A percentile compares a stretch with the other conserved stretches of the same genome.
phyloP scores from a whole-genome alignment of 352 stramenopile species.

The Globisporangium canariense region DNA sequence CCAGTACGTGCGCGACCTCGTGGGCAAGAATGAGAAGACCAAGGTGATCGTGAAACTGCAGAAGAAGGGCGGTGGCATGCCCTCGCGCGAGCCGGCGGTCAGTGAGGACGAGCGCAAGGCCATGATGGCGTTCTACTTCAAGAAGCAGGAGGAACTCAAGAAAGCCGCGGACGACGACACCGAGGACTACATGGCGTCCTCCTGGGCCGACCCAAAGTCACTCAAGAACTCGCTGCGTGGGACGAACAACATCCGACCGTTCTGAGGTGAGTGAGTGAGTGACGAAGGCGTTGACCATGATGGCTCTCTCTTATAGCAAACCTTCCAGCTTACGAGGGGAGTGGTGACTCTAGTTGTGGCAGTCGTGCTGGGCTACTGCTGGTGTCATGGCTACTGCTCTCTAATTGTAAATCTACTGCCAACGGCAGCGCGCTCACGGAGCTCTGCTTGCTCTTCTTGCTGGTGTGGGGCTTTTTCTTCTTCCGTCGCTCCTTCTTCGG shows the following conservation, averaged over 20 bases:
- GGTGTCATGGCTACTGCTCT: background rate
- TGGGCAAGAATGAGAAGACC: constrained; percentile 96
- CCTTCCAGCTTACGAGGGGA: background rate
- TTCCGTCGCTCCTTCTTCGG: constrained; percentile 8
- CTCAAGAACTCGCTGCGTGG: constrained; percentile 92
- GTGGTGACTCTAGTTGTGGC: background rate
- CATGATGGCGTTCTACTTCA: constrained; percentile 97
- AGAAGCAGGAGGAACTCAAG: constrained; percentile 89
- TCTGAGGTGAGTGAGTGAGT: constrained; percentile 26
- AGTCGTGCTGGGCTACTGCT: background rate
- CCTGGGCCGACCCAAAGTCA: constrained; percentile 93
- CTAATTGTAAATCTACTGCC: background rate
- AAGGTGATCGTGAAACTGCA: constrained; percentile 91
- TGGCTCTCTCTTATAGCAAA: background rate
- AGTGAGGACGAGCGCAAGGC: constrained; percentile 95
- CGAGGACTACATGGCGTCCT: constrained; percentile 93
- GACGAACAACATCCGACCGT: constrained; percentile 81
- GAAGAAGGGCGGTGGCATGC: constrained; percentile 84
- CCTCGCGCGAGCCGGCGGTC: constrained; percentile 74
- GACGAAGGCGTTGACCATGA: background rate
- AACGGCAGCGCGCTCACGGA: background rate
- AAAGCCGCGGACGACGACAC: constrained; percentile 84
- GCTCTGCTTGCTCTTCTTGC: constrained; percentile 8
- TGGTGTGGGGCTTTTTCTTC: constrained; percentile 5
- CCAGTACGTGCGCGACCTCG: constrained; percentile 84